phyloP scores from a whole-genome alignment of 2,329 filamentous ascomycete genomes.

The Colletotrichum musicola region DNA sequence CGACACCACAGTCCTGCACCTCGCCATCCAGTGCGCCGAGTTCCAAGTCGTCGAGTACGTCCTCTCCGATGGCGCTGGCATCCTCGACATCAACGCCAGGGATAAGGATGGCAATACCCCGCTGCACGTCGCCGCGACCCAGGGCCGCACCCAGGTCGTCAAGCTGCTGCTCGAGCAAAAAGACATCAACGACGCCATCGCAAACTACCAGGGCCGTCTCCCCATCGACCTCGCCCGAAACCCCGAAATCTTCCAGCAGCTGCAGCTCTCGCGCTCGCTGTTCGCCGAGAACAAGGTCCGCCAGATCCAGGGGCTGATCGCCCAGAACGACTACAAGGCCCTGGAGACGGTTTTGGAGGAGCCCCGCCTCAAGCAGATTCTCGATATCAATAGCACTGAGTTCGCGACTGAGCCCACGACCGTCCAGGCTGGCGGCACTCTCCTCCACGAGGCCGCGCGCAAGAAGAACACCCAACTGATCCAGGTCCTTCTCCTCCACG shows the following conservation, averaged over 20 bases:
- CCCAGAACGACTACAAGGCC: slow-evolving; percentile 78
- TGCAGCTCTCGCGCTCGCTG: slow-evolving; percentile 89
- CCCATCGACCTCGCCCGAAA: slow-evolving; percentile 91
- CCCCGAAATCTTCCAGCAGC: slow-evolving; percentile 94
- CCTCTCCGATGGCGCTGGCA: slow-evolving; percentile 77
- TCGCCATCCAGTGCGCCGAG: slow-evolving; percentile 96
- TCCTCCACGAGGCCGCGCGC: slow-evolving; percentile 93
- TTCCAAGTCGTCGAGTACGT: slow-evolving; percentile 93
- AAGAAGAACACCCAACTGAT: slow-evolving; percentile 90
- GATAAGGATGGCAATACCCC: slow-evolving; percentile 96
- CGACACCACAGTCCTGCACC: slow-evolving; percentile 90
- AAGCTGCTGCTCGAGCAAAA: slow-evolving; percentile 85
- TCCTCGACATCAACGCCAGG: slow-evolving; percentile 86
- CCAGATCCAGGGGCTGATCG: slow-evolving; percentile 85
- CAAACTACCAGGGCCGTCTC: slow-evolving; percentile 86
- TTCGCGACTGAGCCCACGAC: slow-evolving; percentile 85
- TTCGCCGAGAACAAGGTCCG: slow-evolving; percentile 90
- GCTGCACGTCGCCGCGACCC: slow-evolving; percentile 85
- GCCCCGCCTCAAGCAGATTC: slow-evolving; percentile 82
- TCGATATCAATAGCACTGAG: slow-evolving; percentile 94
- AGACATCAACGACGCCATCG: slow-evolving; percentile 87
- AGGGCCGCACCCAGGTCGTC: slow-evolving; percentile 85
- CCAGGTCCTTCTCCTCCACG: slow-evolving; percentile 90
- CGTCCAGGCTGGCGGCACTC: slow-evolving; percentile 85
- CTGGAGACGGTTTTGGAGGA: slow-evolving; percentile 87